Base-by-base conservation (phyloP, 768 basidiomycete species). In the Hericium erinaceus region DNA sequence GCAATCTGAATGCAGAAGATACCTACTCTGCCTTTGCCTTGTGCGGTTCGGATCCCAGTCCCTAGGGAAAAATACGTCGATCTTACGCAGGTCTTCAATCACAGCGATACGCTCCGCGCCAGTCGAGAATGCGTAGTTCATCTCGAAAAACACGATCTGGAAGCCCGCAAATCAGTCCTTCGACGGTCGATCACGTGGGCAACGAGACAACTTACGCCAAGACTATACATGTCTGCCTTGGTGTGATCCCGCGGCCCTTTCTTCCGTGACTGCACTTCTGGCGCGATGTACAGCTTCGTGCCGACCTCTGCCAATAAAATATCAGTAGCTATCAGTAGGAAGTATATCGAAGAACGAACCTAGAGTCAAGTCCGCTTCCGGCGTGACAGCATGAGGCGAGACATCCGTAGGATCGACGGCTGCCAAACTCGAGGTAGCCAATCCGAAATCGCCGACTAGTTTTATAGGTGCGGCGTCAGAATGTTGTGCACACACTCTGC, bases 91-190 rank as follows among this genome's bases (percentile, higher is more conserved):
- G 52, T 85, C 82, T 63, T 89, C 88, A 0, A 98, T 77, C 20
- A 94, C 92, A 1, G 80, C 83, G 40, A 89, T 88, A 20, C 94
- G 83, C 66, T 98, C 94, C 18, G 89, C 79, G 1, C 82, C 84
- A 0, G 94, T 97, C 11, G 80, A 74, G 71, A 97, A 92, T 16
- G 74, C 65, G 70, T 86, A 91, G 69, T 92, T 94, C 93, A 97
- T 95, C 73, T 98, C 95, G 65, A 98, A 97, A 71, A 97, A 97
- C 13, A 97, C 94, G 62, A 98, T 85, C 91, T 94, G 60, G 24
- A 39, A 58, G 40, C 26, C 48, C 15, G 2, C 24, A 26, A 26
- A 6, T 40, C 37, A 59, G 11, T 10, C 6, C 9, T 8, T 33
- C 57, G 4, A 46, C 56, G 6, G 51, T 56, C 20, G 11, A 18